phyloP scores from a whole-genome alignment of 2,329 filamentous ascomycete species.

The Cryphonectria radicalis region DNA sequence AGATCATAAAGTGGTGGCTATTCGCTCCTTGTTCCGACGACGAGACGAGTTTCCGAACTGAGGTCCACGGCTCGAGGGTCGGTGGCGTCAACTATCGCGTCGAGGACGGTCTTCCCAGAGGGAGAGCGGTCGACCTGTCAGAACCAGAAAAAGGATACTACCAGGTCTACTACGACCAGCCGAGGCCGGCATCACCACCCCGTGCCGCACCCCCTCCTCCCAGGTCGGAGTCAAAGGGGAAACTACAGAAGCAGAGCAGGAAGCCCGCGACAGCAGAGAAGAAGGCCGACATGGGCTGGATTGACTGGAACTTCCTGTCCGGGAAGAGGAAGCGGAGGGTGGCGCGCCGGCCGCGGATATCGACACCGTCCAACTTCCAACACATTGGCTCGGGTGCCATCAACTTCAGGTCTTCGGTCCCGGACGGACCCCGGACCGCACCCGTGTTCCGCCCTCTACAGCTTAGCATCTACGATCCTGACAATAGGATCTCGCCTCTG shows the following conservation, averaged over 20 bases:
- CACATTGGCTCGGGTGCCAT: conserved; percentile 58
- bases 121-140: conserved; percentile 21
- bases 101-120: conserved; percentile 10
- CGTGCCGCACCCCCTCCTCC: conserved; percentile 33
- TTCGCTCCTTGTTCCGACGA: conserved; percentile 42
- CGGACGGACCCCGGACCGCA: conserved; percentile 38
- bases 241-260: conserved; percentile 28
- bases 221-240: conserved; percentile 29
- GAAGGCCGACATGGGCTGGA: conserved; percentile 24
- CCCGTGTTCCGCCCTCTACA: conserved; percentile 59
- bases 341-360: conserved; percentile 59
- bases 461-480: conserved; percentile 55
- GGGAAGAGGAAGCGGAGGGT: conserved; percentile 25
- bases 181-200: conserved; percentile 42
- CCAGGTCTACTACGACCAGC: conserved; percentile 41
- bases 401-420: conserved; percentile 40
- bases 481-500: conserved; percentile 58
- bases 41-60: conserved; percentile 18
- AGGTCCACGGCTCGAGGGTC: conserved; percentile 15
- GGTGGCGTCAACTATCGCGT: conserved; percentile 4
- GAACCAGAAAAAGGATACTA: conserved; percentile 29
- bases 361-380: conserved; percentile 62
- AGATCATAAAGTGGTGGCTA: conserved; percentile 48
- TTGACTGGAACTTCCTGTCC: conserved; percentile 26
- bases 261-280: conserved; percentile 4